Base-by-base conservation (phyloP, 1,284 basidiomycete genomes). In the Irpex sp. region DNA sequence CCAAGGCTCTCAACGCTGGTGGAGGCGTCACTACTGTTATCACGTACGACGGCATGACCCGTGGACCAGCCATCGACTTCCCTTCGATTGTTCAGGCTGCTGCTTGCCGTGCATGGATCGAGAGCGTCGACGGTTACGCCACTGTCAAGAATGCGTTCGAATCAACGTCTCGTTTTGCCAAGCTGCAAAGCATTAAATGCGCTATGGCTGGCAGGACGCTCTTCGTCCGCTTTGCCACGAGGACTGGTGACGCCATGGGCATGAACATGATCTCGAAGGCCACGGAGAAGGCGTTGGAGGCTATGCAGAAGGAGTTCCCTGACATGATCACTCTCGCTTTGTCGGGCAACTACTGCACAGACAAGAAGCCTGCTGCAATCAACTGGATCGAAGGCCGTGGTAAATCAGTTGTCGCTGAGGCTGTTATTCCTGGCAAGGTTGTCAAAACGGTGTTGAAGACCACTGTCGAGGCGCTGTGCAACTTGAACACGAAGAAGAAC, bases 231-330 rank as follows among this genome's bases (percentile, higher is more conserved):
- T 98, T 99, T 72, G 93, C 93, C 56, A 98, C 95, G 63, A 90
- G 84, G 59, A 99, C 97, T 0, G 97, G 97, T 61, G 97, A 99
- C 73, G 97, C 97, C 35, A 99, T 99, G 97, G 97, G 97, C 37
- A 99, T 99, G 97, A 99, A 99, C 82, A 99, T 99, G 97, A 94
- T 95, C 73, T 92, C 90, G 31, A 97, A 97, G 78, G 95, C 95
- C 5, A 95, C 93, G 7, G 97, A 99, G 79, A 94, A 94, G 77
- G 94, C 95, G 19, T 84, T 99, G 17, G 92, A 92, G 71, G 84
- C 83, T 37, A 86, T 99, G 82, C 83, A 85, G 68, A 81, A 83
- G 66, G 79, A 89, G 72, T 99, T 95, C 83, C 97, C 97, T 3
- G 89, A 92, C 62, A 98, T 98, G 96, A 79, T 89, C 69, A 88